Evolutionary conservation across 352 stramenopile genomes (phyloP).

Genomic region (Phytophthora citrophthora): DNA sequence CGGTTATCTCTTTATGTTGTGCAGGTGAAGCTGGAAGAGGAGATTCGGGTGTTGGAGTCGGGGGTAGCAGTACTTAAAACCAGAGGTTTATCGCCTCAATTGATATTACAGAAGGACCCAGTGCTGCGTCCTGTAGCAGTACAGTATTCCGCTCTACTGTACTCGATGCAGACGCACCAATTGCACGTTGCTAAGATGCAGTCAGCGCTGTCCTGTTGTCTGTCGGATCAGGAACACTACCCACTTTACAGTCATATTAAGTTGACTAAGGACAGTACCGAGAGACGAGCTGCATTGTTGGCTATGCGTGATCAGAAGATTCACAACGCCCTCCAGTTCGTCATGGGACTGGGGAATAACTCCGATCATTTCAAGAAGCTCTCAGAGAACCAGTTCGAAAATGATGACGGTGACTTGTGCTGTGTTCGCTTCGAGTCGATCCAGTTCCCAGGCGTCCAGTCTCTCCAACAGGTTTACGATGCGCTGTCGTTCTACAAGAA

Average conservation of each 20-base stretch:
- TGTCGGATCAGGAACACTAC: slow-evolving; percentile 20
- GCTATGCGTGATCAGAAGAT: slow-evolving; percentile 29
- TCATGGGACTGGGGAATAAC: slow-evolving; percentile 10
- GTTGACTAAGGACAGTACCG: slow-evolving; percentile 21
- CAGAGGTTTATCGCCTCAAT: slow-evolving; percentile 1
- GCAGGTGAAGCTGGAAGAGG: slow-evolving; percentile 19
- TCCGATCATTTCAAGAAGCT: slow-evolving; percentile 20
- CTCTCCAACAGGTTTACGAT: slow-evolving; percentile 49
- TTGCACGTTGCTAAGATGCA: slow-evolving; percentile 31
- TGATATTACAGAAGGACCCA: slow-evolving; percentile 21
- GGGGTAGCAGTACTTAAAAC: slow-evolving; percentile 27
- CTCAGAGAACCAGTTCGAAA: slow-evolving; percentile 37
- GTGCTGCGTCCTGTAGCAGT: slow-evolving; percentile 10
- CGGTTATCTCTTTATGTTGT: background rate
- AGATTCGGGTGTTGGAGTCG: slow-evolving; percentile 30
- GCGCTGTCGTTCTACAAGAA: slow-evolving; percentile 37
- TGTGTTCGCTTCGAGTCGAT: slow-evolving; percentile 42
- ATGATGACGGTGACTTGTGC: slow-evolving; percentile 30
- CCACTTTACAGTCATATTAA: slow-evolving; percentile 35
- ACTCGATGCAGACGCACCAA: slow-evolving; percentile 23
- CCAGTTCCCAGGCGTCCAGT: slow-evolving; percentile 33
- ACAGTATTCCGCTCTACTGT: slow-evolving; percentile 11
- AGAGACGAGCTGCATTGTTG: slow-evolving; percentile 23
- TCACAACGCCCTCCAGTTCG: slow-evolving; percentile 25
- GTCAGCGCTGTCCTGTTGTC: slow-evolving; percentile 28